These are phyloP conservation scores for Haberlea rhodopensis DNA, from an alignment of 257 asterid species.

Conservation along the genomic window DNA sequence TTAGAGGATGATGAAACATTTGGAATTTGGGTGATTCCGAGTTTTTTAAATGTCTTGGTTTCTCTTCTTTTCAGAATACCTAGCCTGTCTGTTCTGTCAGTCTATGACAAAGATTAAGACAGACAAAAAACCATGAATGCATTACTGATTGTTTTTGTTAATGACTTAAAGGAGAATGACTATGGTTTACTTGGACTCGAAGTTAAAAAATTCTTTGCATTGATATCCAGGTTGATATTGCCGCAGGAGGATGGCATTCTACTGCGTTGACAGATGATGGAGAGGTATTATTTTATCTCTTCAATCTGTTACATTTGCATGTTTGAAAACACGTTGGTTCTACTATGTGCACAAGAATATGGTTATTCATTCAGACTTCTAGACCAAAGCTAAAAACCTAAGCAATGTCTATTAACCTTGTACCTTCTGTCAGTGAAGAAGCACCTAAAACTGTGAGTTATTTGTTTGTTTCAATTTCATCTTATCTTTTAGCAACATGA, in stretches of 20 bases:
- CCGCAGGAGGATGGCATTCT: slow-evolving; percentile 99
- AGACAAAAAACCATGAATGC: neutral
- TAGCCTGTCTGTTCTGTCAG: slow-evolving; percentile 5
- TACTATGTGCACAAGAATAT: neutral
- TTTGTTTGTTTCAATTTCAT: slow-evolving; percentile 8
- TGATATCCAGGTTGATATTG: slow-evolving; percentile 79
- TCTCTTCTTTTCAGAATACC: slow-evolving; percentile 12
- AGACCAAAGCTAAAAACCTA: slow-evolving; percentile 3
- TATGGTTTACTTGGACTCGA: slow-evolving; percentile 15
- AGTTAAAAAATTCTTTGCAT: slow-evolving; percentile 18
- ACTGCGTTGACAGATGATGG: slow-evolving; percentile 93
- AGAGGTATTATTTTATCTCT: slow-evolving; percentile 49
- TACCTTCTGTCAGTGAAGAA: neutral
- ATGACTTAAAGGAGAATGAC: neutral
- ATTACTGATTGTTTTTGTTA: neutral
- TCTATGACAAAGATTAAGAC: slow-evolving; percentile 13
- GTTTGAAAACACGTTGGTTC: neutral
- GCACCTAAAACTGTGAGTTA: slow-evolving; percentile 8
- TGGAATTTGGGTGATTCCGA: neutral
- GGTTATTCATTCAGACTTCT: neutral
- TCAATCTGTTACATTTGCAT: slow-evolving; percentile 10
- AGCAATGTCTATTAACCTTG: too few species aligned
- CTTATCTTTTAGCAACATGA: slow-evolving; percentile 8
- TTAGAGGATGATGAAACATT: neutral
- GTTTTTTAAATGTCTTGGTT: slow-evolving; percentile 1